These are phyloP conservation scores for Phellopilus nigrolimitatus DNA, from an alignment of 1,284 basidiomycete genomes.

Conservation along the genomic window DNA sequence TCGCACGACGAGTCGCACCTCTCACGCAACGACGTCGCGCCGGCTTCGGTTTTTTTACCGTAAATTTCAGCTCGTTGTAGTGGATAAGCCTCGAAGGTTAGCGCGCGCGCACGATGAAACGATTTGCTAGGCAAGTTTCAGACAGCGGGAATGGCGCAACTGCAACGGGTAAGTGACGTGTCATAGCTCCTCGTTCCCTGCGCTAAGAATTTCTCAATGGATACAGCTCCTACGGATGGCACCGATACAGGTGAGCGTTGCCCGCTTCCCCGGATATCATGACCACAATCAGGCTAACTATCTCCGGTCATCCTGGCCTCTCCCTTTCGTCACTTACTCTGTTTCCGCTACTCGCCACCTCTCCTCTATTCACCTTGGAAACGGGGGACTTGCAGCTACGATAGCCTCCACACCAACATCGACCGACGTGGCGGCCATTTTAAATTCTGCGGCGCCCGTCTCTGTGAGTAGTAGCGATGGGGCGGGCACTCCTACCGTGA, in stretches of 20 bases:
- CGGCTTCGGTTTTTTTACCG: no score
- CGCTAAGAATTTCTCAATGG: background rate
- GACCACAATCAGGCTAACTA: background rate
- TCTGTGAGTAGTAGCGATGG: background rate
- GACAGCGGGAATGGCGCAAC: background rate
- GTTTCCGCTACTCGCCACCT: slow-evolving; percentile 11
- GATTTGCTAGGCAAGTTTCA: background rate
- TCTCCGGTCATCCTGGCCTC: background rate
- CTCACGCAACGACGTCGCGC: no score
- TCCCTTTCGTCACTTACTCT: background rate
- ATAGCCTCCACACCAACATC: background rate
- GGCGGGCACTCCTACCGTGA: background rate
- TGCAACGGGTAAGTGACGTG: slow-evolving; percentile 2
- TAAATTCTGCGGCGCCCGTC: background rate
- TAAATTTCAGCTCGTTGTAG: no score
- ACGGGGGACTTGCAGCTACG: background rate
- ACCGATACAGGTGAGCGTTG: slow-evolving; percentile 2
- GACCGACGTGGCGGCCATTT: background rate
- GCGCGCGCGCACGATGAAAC: background rate
- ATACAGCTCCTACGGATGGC: background rate
- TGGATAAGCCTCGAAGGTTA: no score
- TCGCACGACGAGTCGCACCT: no score
- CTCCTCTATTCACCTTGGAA: background rate
- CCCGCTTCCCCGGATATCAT: background rate
- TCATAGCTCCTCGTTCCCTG: background rate